These are phyloP conservation scores for Handroanthus guayacan DNA, from an alignment of 257 asterid species.

Conservation along the genomic window DNA sequence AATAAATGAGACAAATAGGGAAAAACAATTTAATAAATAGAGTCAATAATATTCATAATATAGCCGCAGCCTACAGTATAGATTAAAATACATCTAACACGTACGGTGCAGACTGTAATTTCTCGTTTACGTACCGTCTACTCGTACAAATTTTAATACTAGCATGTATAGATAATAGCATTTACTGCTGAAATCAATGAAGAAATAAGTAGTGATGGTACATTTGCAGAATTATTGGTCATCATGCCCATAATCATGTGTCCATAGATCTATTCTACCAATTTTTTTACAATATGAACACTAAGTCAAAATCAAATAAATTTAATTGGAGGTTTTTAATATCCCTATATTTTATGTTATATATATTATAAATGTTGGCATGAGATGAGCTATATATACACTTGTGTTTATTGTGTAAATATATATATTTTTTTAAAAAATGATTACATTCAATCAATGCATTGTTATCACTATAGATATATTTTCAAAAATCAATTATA, in stretches of 20 bases:
- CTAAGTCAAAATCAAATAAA: background rate
- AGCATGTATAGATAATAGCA: background rate
- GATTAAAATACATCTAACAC: slow-evolving; percentile 16
- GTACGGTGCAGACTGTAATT: background rate
- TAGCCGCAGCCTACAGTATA: slow-evolving; percentile 2
- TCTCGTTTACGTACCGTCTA: background rate
- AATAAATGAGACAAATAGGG: background rate
- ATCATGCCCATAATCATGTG: slow-evolving; percentile 36
- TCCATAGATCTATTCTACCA: slow-evolving; percentile 4
- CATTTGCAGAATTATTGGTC: slow-evolving; percentile 31
- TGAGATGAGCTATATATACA: too few species aligned
- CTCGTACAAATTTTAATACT: background rate
- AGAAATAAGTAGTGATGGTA: background rate
- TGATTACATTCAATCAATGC: too few species aligned
- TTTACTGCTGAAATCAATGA: slow-evolving; percentile 27
- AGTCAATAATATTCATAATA: background rate
- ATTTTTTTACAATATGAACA: background rate
- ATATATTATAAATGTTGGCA: too few species aligned
- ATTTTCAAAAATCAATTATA: too few species aligned
- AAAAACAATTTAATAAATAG: background rate
- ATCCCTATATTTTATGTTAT: too few species aligned
- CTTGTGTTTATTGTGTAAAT: too few species aligned
- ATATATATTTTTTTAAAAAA: too few species aligned
- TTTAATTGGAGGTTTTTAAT: too few species aligned
- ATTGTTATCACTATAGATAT: too few species aligned